These are phyloP conservation scores for Paecilomyces formosus DNA, from an alignment of 2,329 filamentous ascomycete species.

Conservation along the genomic window DNA sequence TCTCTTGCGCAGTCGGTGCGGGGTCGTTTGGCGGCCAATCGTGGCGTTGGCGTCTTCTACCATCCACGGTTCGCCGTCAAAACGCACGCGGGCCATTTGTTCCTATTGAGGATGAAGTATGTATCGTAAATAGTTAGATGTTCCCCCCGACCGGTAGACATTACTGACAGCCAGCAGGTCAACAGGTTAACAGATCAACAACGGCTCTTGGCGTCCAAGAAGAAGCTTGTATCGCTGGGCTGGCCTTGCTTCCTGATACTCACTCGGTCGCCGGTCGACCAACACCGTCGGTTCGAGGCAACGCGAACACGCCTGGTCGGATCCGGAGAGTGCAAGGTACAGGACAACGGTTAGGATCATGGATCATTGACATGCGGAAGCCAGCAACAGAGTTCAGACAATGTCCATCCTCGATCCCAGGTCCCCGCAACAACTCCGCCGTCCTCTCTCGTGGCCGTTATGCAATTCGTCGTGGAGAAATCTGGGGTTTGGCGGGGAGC, in stretches of 20 bases:
- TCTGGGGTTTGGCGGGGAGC: neutral
- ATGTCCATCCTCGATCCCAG: neutral
- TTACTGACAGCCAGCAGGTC: neutral
- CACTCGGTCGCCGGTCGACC: neutral
- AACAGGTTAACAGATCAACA: neutral
- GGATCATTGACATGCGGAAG: neutral
- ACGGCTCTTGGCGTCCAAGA: too few relatives aligned
- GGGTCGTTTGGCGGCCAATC: neutral
- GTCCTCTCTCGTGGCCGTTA: neutral
- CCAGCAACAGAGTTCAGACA: neutral
- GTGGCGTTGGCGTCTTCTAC: neutral
- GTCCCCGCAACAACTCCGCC: neutral
- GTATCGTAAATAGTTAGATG: too few relatives aligned
- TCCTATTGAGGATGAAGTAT: too few relatives aligned
- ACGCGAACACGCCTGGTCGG: neutral
- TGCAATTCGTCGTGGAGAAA: neutral
- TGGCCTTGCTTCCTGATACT: neutral
- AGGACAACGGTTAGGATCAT: neutral
- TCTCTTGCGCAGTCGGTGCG: neutral
- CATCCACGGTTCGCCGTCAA: neutral
- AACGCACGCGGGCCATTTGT: neutral
- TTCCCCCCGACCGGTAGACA: neutral
- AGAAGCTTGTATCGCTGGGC: neutral
- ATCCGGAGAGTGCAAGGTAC: neutral
- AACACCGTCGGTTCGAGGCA: neutral